These are phyloP conservation scores for Penicillium sp. DNA, from an alignment of 2,329 filamentous ascomycete genomes.

Conservation along the genomic window DNA sequence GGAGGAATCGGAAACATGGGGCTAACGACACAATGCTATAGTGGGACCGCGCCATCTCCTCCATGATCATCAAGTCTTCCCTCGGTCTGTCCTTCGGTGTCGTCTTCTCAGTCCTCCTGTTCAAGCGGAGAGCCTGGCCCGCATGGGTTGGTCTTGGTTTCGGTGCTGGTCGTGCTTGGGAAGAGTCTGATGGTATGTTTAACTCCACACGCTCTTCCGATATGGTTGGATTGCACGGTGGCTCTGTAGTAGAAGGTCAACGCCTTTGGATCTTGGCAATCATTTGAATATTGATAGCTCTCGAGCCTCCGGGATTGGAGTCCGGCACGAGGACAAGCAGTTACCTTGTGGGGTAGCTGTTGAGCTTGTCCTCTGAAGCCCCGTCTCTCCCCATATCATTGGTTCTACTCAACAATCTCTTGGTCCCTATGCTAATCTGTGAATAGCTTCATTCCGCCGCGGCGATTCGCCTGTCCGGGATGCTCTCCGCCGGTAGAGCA, in stretches of 20 bases:
- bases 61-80: conserved; percentile 93
- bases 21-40: conserved; percentile 46
- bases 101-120: conserved; percentile 96
- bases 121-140: conserved; percentile 97
- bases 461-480: conserved; percentile 46
- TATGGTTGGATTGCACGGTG: background rate
- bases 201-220: conserved; percentile 9
- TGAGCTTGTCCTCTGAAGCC: background rate
- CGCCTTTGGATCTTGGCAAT: background rate
- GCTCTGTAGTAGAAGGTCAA: background rate
- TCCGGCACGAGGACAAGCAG: background rate
- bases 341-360: background rate
- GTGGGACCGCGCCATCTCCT: conserved; percentile 99
- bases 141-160: conserved; percentile 95
- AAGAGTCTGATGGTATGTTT: conserved; percentile 87
- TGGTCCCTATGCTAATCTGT: conserved; percentile 17
- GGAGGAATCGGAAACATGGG: conserved; percentile 4
- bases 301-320: background rate
- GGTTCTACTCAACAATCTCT: background rate
- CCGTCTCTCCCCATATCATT: background rate
- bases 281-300: background rate
- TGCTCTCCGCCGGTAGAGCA: conserved; percentile 41
- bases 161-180: conserved; percentile 93
- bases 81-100: conserved; percentile 96
- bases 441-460: conserved; percentile 48